Evolutionary conservation across 805 yeast genomes (phyloP).

Genomic region (Sungouiella thailandica): DNA sequence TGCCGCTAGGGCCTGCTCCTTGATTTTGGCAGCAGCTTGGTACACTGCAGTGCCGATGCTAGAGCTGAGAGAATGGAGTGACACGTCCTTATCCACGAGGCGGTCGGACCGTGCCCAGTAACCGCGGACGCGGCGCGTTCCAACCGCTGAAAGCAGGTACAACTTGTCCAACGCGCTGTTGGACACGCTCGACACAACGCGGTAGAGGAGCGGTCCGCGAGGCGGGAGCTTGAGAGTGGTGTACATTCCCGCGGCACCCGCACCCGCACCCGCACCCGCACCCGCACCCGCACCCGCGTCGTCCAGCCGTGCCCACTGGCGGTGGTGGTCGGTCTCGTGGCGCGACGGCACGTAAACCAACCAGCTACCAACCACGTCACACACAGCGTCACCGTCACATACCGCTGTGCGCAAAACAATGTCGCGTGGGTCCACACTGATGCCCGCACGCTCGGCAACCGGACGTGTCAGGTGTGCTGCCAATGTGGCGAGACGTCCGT

Average conservation of each 20-base stretch:
- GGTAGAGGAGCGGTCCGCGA: slow-evolving; percentile 42
- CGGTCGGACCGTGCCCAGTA: slow-evolving; percentile 23
- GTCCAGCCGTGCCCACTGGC: slow-evolving; percentile 22
- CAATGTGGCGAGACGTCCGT: slow-evolving; percentile 14
- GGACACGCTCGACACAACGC: slow-evolving; percentile 46
- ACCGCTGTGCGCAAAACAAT: slow-evolving; percentile 27
- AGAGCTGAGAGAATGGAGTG: slow-evolving; percentile 27
- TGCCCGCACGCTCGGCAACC: slow-evolving; percentile 3
- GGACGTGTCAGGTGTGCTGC: slow-evolving; percentile 7
- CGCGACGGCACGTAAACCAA: slow-evolving; percentile 42
- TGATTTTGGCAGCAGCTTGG: slow-evolving; percentile 29
- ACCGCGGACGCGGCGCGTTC: slow-evolving; percentile 40
- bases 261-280: too few species aligned
- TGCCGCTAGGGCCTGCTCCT: slow-evolving; percentile 9
- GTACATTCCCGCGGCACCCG: slow-evolving; percentile 14
- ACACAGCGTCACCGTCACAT: slow-evolving; percentile 36
- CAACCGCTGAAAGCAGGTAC: slow-evolving; percentile 43
- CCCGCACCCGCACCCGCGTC: slow-evolving; percentile 5
- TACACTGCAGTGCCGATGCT: slow-evolving; percentile 29
- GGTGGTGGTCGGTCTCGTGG: slow-evolving; percentile 22
- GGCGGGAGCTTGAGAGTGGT: slow-evolving; percentile 42
- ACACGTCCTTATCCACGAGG: slow-evolving; percentile 17
- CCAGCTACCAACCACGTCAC: slow-evolving; percentile 48
- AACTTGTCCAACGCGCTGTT: slow-evolving; percentile 50
- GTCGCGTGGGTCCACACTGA: background rate